Evolutionary conservation across 768 basidiomycete species (phyloP), one percentile per base, ranked within the genome.

Genomic region (Cantharellus cinnabarinus): DNA sequence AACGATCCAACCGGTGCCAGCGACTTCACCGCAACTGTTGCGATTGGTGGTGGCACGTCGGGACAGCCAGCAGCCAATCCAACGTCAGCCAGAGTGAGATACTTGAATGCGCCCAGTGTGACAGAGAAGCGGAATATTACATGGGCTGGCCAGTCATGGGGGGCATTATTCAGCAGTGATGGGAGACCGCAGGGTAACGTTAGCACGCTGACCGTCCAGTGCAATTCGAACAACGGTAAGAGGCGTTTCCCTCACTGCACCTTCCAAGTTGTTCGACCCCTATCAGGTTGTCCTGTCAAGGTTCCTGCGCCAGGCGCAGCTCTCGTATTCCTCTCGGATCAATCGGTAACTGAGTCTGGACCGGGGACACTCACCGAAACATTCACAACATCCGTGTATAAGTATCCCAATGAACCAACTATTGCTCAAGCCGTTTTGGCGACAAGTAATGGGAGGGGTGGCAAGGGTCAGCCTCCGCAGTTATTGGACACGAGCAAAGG

Each of bases 1-100:
- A 66, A 68, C 37, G 76, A 78, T 62, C 50, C 67, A 0, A 69
- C 67, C 4, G 76, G 76, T 38, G 72, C 70, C 2, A 69, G 67
- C 64, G 68, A 69, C 60, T 73, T 70, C 62, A 71, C 70, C 2
- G 71, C 69, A 5, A 68, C 64, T 1, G 63, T 77, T 40, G 64
- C 65, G n/a, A 57, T 75, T 44, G 70, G 63, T 4, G 73, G 67
- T 2, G 52, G 10, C 14, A 58, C 62, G 5, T 60, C 64, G 15
- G 63, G 63, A 14, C 59, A 58, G 2, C 53, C 63, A 3, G 41
- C 48, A 5, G 58, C 64, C 15, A 37, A 42, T 39, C 60, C 63
- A 15, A 39, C 56, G 5, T 41, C 61, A 5, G 68, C 71, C 20
- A 60, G 60, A 3, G 71, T 73, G 4, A 62, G 66, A 39, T 50